Evolutionary conservation across 2,329 filamentous ascomycete species (phyloP).

Genomic region (Fusarium decemcellulare): DNA sequence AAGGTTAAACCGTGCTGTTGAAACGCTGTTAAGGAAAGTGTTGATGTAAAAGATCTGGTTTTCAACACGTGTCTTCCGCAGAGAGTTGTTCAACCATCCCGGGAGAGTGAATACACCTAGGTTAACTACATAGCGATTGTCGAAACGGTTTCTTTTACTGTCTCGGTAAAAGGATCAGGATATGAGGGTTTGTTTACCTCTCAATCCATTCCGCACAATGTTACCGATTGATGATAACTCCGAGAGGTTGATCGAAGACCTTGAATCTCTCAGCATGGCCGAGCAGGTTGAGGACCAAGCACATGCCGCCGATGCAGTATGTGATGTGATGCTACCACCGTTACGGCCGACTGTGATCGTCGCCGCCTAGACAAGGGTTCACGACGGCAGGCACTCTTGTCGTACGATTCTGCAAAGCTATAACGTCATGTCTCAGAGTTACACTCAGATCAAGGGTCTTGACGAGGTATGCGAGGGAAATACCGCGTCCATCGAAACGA

Average conservation of each 20-base stretch:
- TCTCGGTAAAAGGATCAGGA: not conserved
- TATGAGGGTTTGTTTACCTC: constrained; percentile 4
- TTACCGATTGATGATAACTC: not conserved
- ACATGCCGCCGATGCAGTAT: not conserved
- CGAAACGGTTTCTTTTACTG: constrained; percentile 2
- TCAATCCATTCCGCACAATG: not conserved
- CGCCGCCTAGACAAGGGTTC: constrained; percentile 20
- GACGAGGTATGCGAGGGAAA: constrained; percentile 6
- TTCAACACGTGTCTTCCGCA: constrained; percentile 16
- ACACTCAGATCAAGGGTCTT: constrained; percentile 6
- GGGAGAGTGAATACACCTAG: constrained; percentile 7
- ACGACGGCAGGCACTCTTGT: constrained; percentile 13
- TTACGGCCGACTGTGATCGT: constrained; percentile 13
- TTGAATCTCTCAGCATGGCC: not conserved
- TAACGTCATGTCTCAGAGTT: constrained; percentile 37
- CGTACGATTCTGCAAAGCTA: constrained; percentile 39
- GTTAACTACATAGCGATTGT: not conserved
- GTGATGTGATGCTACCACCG: constrained; percentile 28
- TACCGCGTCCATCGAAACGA: not conserved
- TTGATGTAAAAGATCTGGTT: constrained; percentile 13
- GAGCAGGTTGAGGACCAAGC: not conserved
- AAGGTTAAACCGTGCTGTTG: constrained; percentile 2
- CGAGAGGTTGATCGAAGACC: not conserved
- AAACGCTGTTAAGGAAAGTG: constrained; percentile 15
- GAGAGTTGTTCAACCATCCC: constrained; percentile 22